These are phyloP conservation scores for Fusarium pininemorale DNA, from an alignment of 2,329 filamentous ascomycete genomes.

Conservation along the genomic window DNA sequence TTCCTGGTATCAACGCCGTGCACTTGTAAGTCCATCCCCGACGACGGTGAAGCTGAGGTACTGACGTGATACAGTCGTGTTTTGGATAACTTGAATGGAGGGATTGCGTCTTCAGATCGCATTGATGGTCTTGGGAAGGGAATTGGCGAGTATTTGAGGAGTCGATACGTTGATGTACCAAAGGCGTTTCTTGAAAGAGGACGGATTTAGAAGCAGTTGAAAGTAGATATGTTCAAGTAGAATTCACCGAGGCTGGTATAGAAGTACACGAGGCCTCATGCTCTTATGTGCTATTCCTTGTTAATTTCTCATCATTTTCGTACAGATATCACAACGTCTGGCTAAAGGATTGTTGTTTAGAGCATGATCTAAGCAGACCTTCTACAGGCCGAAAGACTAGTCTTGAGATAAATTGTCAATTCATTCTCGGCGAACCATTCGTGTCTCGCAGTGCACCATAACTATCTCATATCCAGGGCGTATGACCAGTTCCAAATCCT, in stretches of 20 bases:
- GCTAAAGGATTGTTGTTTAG: too few species aligned
- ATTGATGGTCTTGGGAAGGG: constrained; percentile 60
- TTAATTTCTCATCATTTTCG: neutral
- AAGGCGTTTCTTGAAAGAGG: constrained; percentile 54
- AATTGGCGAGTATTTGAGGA: constrained; percentile 55
- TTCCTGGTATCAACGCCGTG: constrained; percentile 48
- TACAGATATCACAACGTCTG: neutral
- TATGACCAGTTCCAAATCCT: neutral
- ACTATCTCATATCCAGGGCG: too few species aligned
- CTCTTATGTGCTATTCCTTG: neutral
- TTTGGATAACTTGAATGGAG: constrained; percentile 57
- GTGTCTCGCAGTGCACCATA: rapidly evolving
- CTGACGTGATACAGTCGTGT: constrained; percentile 41
- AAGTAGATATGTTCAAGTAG: rapidly evolving
- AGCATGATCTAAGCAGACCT: too few species aligned
- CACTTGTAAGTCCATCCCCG: constrained; percentile 33
- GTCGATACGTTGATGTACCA: constrained; percentile 56
- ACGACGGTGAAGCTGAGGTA: neutral
- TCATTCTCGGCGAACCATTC: neutral
- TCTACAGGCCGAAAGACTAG: neutral
- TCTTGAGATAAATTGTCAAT: rapidly evolving
- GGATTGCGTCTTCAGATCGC: constrained; percentile 52
- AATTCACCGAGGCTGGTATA: rapidly evolving
- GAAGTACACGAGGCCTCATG: rapidly evolving
- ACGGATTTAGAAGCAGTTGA: constrained; percentile 19